These are phyloP conservation scores for Syzygium malaccense DNA, from an alignment of 441 rosid species.

Conservation along the genomic window DNA sequence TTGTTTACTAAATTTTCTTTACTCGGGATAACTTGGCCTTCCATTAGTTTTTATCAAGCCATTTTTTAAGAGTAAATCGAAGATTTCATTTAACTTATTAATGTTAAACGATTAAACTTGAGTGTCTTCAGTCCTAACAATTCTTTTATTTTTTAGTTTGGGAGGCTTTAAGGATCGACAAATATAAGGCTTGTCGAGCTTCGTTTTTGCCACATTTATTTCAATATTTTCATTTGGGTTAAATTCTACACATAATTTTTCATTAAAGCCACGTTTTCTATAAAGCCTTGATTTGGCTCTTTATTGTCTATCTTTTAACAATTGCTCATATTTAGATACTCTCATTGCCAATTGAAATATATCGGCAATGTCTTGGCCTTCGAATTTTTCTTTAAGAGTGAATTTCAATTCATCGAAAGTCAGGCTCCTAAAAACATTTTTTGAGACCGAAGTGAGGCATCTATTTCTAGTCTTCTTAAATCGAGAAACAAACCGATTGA, in stretches of 20 bases:
- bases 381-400: not conserved
- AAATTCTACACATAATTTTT: not conserved
- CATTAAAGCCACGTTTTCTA: not conserved
- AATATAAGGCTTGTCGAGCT: not conserved
- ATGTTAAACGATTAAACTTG: not conserved
- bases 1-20: not conserved
- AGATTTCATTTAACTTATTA: not conserved
- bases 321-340: not conserved
- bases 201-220: not conserved
- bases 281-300: not conserved
- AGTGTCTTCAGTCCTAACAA: not conserved
- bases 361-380: not conserved
- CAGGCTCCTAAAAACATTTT: not conserved
- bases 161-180: not conserved
- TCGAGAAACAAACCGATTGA: not conserved
- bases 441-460: not conserved
- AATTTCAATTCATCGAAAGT: not conserved
- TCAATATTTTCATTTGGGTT: not conserved
- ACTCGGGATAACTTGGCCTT: not conserved
- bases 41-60: not conserved
- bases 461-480: not conserved
- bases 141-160: not conserved
- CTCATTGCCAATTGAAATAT: not conserved
- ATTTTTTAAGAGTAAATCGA: not conserved
- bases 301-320: not conserved